phyloP scores from a whole-genome alignment of 108 stramenopile species.

The Cyclotella baltica region DNA sequence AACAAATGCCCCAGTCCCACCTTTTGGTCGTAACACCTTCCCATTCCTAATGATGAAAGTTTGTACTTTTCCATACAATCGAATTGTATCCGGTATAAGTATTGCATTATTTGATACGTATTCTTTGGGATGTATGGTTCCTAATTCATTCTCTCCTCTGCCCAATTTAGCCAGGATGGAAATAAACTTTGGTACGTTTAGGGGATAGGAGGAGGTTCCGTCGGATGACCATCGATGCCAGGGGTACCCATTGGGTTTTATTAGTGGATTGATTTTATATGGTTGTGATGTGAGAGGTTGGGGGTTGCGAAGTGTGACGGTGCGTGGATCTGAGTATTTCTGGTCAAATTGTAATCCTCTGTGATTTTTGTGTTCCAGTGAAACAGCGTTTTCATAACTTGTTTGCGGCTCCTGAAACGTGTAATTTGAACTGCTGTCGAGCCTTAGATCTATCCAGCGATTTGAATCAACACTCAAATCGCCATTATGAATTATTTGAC shows the following conservation, averaged over 20 bases:
- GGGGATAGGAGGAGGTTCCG: slow-evolving; percentile 5
- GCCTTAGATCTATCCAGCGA: too few relatives aligned
- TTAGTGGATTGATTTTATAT: slow-evolving; percentile 22
- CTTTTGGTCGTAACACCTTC: slow-evolving; percentile 28
- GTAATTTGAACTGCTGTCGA: too few relatives aligned
- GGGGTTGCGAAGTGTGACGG: slow-evolving; percentile 6
- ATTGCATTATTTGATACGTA: slow-evolving; percentile 11
- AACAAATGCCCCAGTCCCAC: slow-evolving; percentile 31
- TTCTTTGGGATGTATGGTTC: slow-evolving; percentile 12
- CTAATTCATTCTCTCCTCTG: slow-evolving; percentile 31
- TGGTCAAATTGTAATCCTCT: background rate
- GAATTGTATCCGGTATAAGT: slow-evolving; percentile 3
- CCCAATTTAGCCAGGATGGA: slow-evolving; percentile 32
- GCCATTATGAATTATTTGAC: too few relatives aligned
- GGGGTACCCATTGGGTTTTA: slow-evolving; percentile 40
- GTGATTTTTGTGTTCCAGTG: too few relatives aligned
- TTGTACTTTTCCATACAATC: slow-evolving; percentile 19
- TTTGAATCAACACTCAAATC: too few relatives aligned
- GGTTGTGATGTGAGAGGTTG: slow-evolving; percentile 7
- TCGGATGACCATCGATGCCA: slow-evolving; percentile 45
- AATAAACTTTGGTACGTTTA: slow-evolving; percentile 36
- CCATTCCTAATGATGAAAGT: slow-evolving; percentile 30
- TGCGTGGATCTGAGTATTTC: slow-evolving; percentile 26
- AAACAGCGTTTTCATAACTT: too few relatives aligned
- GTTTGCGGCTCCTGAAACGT: too few relatives aligned